These are phyloP conservation scores for Hansenula lynferdii DNA, from an alignment of 1,139 yeast species.

Conservation along the genomic window DNA sequence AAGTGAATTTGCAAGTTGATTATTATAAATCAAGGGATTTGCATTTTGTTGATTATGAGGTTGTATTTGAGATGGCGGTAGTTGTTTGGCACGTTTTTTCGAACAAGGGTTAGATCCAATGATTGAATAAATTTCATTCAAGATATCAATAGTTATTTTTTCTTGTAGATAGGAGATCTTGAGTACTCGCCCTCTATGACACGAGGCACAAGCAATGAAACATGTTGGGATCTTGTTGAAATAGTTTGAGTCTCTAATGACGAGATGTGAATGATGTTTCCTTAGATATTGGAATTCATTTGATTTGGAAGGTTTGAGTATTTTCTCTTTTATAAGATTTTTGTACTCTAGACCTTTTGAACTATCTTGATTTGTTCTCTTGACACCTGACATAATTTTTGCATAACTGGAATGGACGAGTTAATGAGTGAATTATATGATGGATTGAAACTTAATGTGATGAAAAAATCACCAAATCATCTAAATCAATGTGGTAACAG, in stretches of 20 bases:
- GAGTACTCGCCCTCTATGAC: conserved; percentile 23
- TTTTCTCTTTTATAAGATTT: conserved; percentile 20
- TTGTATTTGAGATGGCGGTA: no score
- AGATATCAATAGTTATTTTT: conserved; percentile 14
- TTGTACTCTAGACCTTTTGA: conserved; percentile 14
- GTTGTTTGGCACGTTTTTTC: conserved; percentile 9
- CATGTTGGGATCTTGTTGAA: conserved; percentile 20
- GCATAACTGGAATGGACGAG: no score
- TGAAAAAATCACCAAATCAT: no score
- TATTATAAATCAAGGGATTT: background rate
- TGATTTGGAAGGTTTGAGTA: conserved; percentile 20
- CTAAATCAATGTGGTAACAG: no score
- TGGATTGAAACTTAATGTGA: no score
- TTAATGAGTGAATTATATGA: no score
- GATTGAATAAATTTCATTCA: conserved; percentile 17
- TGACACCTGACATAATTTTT: background rate
- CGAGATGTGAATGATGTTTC: conserved; percentile 21
- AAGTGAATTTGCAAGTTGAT: no score
- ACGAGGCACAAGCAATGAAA: conserved; percentile 22
- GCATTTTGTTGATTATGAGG: no score
- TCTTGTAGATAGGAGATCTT: conserved; percentile 17
- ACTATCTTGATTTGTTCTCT: background rate
- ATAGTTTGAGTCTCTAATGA: conserved; percentile 23
- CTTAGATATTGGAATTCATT: conserved; percentile 11
- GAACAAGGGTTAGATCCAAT: conserved; percentile 20